Percentiles rank a stretch among this genome's conserved stretches.
Conservation (phyloP, 2,329 filamentous ascomycete genomes). For the Gremmenia infestans region DNA sequence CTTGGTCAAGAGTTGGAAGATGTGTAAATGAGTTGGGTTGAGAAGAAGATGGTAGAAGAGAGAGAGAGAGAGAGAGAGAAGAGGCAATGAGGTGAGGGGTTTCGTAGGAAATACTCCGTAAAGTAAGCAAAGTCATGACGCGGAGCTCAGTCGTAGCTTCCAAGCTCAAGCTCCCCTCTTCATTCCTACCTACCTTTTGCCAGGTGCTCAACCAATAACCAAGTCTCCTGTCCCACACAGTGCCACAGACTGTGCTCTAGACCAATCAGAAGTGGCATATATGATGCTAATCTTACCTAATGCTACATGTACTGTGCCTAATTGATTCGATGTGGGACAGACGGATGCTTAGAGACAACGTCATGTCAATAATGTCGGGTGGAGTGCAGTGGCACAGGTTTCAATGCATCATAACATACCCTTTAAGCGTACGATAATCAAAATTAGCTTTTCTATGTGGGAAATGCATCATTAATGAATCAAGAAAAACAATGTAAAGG, state of each 20-base stretch:
- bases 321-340: neutral
- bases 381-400: neutral
- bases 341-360: neutral
- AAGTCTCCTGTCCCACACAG: neutral
- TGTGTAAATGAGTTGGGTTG: neutral
- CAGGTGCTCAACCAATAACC: neutral
- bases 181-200: neutral
- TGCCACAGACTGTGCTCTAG: neutral
- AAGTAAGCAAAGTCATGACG: neutral
- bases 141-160: neutral
- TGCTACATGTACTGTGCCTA: neutral
- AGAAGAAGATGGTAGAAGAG: conserved; percentile 1
- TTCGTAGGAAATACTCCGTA: neutral
- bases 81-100: conserved; percentile 1
- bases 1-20: neutral
- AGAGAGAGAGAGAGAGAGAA: neutral
- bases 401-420: neutral
- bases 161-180: neutral
- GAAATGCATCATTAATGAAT: no score
- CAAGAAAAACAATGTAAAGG: no score
- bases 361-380: neutral
- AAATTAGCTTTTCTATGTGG: neutral
- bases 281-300: neutral
- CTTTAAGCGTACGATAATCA: neutral
- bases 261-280: neutral